Evolutionary conservation across 768 basidiomycete genomes (phyloP).

Genomic region (Auriscalpium orientale): DNA sequence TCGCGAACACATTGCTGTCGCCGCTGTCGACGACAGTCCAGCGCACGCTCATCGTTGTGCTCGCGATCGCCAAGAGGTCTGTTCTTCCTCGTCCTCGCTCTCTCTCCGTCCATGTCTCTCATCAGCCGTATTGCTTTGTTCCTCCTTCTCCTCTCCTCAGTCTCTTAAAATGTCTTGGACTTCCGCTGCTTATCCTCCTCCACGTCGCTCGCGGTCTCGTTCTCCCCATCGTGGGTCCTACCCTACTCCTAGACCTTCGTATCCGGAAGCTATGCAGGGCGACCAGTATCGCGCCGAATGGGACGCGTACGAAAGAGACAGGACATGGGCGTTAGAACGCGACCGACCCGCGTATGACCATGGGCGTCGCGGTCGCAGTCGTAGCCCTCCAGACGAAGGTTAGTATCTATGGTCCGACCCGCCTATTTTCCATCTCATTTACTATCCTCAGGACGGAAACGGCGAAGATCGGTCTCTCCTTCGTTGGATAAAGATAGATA

Average conservation of each 20-base stretch:
- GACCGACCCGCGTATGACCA: constrained; percentile 66
- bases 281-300: constrained; percentile 59
- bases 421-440: constrained; percentile 9
- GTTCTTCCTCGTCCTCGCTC: constrained; percentile 89
- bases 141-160: constrained; percentile 47
- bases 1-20: constrained; percentile 51
- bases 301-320: constrained; percentile 69
- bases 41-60: constrained; percentile 28
- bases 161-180: constrained; percentile 60
- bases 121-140: constrained; percentile 51
- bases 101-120: constrained; percentile 63
- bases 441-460: constrained; percentile 54
- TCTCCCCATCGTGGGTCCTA: constrained; percentile 54
- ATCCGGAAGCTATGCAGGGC: constrained; percentile 49
- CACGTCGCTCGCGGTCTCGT: constrained; percentile 78
- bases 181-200: constrained; percentile 58
- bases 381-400: constrained; percentile 75
- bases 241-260: constrained; percentile 45
- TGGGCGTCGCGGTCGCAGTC: constrained; percentile 62
- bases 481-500: constrained; percentile 72
- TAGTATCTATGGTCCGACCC: constrained; percentile 9
- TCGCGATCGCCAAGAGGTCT: constrained; percentile 73
- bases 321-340: constrained; percentile 61
- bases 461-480: constrained; percentile 71
- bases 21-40: constrained; percentile 32